phyloP scores from a whole-genome alignment of 768 basidiomycete genomes.

The Kwoniella shandongensis region DNA sequence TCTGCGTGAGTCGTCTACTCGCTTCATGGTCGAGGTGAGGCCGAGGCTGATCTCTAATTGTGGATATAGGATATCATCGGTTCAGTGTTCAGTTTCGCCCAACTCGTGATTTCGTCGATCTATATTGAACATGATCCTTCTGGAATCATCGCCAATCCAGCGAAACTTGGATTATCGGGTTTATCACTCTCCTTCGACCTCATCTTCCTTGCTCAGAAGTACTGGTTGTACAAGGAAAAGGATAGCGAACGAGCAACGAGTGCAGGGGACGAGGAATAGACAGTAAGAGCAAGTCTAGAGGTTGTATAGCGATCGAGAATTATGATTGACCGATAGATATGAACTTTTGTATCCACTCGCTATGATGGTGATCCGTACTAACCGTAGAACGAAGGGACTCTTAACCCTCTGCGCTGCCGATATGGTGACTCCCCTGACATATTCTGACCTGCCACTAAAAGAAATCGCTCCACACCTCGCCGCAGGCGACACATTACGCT shows the following conservation, averaged over 20 bases:
- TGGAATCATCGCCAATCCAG: constrained; percentile 49
- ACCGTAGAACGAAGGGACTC: no score
- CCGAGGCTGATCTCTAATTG: neutral
- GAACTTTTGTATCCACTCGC: no score
- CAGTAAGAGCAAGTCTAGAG: no score
- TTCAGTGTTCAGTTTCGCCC: constrained; percentile 42
- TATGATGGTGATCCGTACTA: no score
- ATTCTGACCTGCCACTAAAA: no score
- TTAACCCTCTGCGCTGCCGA: no score
- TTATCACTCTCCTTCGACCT: constrained; percentile 38
- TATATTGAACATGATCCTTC: constrained; percentile 42
- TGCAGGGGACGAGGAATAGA: constrained; percentile 4
- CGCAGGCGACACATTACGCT: no score
- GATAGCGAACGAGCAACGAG: neutral
- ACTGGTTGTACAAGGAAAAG: constrained; percentile 21
- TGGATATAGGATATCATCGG: constrained; percentile 51
- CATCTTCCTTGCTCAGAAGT: constrained; percentile 41
- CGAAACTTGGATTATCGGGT: constrained; percentile 44
- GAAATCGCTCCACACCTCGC: no score
- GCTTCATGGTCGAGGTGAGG: neutral
- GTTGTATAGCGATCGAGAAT: no score
- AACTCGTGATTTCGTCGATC: constrained; percentile 45
- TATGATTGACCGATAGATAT: no score
- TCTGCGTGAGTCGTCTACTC: constrained; percentile 49
- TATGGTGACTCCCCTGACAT: no score